phyloP scores from a whole-genome alignment of 495 filamentous ascomycete species.

The Talaromyces ruber region DNA sequence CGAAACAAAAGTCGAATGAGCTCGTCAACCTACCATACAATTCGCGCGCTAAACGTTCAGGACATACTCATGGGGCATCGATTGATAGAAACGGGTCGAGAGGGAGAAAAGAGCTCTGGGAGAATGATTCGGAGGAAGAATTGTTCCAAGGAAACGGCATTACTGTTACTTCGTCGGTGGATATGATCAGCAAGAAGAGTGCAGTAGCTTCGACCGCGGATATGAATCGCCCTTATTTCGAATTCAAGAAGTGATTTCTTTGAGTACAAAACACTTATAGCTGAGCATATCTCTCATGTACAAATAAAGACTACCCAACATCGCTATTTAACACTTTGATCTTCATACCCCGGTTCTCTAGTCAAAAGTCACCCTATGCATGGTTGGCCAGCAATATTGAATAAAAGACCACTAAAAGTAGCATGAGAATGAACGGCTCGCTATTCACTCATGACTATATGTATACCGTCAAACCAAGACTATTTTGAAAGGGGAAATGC shows the following conservation, averaged over 20 bases:
- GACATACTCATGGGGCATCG: neutral
- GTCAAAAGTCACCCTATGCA: too few species aligned
- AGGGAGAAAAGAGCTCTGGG: neutral
- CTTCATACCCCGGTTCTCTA: too few species aligned
- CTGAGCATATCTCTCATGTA: neutral
- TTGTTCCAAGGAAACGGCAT: neutral
- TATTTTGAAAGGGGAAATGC: too few species aligned
- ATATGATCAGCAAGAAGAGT: neutral
- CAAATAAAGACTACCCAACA: neutral
- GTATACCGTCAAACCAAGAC: too few species aligned
- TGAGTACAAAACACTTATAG: neutral
- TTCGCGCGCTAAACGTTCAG: neutral
- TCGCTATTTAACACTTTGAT: too few species aligned
- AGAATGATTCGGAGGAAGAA: neutral
- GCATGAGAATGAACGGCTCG: too few species aligned
- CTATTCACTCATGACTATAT: too few species aligned
- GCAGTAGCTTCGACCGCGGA: neutral
- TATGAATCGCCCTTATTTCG: neutral
- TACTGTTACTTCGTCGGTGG: neutral
- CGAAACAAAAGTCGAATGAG: neutral
- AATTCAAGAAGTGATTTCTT: neutral
- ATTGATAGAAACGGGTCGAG: neutral
- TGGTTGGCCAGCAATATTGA: too few species aligned
- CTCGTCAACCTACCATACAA: neutral
- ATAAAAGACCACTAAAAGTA: too few species aligned